A percentile compares a stretch with the other conserved stretches of the same genome.
phyloP scores from a whole-genome alignment of 2,329 filamentous ascomycete genomes.

The Exophiala mesophila region DNA sequence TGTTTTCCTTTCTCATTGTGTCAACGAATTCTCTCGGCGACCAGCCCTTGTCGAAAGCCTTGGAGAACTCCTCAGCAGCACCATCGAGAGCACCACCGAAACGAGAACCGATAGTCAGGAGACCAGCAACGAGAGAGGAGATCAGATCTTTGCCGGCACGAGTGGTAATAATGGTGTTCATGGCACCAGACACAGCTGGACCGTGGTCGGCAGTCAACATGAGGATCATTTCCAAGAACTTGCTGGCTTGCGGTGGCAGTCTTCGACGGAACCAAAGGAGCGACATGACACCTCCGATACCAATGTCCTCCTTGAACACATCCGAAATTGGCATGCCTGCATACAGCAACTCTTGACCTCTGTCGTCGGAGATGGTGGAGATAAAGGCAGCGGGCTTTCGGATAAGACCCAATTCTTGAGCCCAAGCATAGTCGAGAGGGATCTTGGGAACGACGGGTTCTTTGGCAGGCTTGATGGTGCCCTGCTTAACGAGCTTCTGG shows the following conservation, averaged over 20 bases:
- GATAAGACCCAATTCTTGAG: slow-evolving; percentile 97
- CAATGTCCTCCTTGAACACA: slow-evolving; percentile 97
- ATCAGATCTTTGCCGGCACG: slow-evolving; percentile 99
- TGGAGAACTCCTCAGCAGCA: slow-evolving; percentile 96
- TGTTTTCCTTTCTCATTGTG: slow-evolving; percentile 99
- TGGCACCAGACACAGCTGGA: slow-evolving; percentile 96
- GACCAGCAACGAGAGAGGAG: slow-evolving; percentile 89
- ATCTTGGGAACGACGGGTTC: slow-evolving; percentile 98
- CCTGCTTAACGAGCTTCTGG: slow-evolving; percentile 77
- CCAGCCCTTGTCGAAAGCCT: slow-evolving; percentile 95
- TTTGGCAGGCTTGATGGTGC: slow-evolving; percentile 75
- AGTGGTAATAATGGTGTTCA: slow-evolving; percentile 99
- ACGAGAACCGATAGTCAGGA: slow-evolving; percentile 94
- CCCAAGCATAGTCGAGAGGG: slow-evolving; percentile 99
- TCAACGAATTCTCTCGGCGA: slow-evolving; percentile 99
- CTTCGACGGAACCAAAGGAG: slow-evolving; percentile 99
- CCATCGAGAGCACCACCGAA: slow-evolving; percentile 98
- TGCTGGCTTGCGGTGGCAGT: slow-evolving; percentile 91
- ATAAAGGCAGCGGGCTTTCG: slow-evolving; percentile 99
- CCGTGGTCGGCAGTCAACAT: slow-evolving; percentile 99
- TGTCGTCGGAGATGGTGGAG: slow-evolving; percentile 98
- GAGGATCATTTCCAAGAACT: slow-evolving; percentile 99
- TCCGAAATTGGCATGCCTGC: slow-evolving; percentile 99
- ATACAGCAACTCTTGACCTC: slow-evolving; percentile 98
- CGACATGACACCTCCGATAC: slow-evolving; percentile 99